Percentiles rank a stretch among this genome's conserved stretches.
Evolutionary conservation across 805 yeast genomes (phyloP).

Genomic region (Suhomyces pyralidae): DNA sequence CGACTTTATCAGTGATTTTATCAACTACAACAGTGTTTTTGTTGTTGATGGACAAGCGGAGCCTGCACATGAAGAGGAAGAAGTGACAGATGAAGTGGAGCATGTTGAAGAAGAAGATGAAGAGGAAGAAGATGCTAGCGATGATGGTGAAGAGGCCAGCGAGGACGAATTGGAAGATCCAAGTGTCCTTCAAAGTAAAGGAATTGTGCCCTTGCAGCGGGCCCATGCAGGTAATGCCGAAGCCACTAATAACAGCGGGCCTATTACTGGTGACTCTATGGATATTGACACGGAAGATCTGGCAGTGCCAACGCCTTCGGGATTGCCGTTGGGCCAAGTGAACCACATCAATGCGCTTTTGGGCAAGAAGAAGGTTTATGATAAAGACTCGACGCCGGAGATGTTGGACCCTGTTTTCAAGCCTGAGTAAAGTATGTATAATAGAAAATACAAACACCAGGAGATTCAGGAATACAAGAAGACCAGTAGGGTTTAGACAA

Average conservation of each 20-base stretch:
- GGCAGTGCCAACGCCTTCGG: not conserved
- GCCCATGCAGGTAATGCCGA: not conserved
- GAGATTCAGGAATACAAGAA: no score
- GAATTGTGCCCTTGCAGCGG: not conserved
- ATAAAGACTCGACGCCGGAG: constrained; percentile 11
- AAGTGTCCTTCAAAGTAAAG: constrained; percentile 4
- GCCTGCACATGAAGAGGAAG: constrained; percentile 7
- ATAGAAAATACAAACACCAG: not conserved
- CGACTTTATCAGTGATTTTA: constrained; percentile 29
- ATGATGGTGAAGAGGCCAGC: constrained; percentile 9
- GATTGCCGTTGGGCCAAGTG: constrained; percentile 1
- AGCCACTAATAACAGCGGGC: constrained; percentile 4
- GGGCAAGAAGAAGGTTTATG: not conserved
- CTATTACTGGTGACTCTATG: constrained; percentile 4
- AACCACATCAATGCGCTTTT: constrained; percentile 4
- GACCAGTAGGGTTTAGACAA: not conserved
- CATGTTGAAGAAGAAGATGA: constrained; percentile 9
- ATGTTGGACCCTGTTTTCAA: constrained; percentile 25
- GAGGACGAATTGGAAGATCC: constrained; percentile 10
- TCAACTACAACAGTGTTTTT: constrained; percentile 21
- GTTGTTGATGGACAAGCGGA: constrained; percentile 7
- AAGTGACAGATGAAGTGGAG: constrained; percentile 9
- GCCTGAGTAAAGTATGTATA: constrained; percentile 5
- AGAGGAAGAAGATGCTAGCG: constrained; percentile 11
- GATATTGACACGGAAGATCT: not conserved